Base-by-base conservation (phyloP, 2,329 filamentous ascomycete genomes). In the Arthroderma uncinatum region DNA sequence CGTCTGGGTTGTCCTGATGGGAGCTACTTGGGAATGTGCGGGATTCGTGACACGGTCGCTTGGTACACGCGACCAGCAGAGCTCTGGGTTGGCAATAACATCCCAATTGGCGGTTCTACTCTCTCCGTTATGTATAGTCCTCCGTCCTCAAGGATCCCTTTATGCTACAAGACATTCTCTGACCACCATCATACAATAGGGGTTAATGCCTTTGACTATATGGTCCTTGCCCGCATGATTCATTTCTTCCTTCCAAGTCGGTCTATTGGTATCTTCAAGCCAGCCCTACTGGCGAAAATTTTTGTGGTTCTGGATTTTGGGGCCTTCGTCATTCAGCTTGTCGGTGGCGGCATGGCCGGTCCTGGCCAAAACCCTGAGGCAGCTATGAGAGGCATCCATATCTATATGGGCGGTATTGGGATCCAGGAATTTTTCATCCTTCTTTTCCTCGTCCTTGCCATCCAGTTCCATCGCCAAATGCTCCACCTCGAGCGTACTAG, bases 391-490 rank as follows among this genome's bases (percentile, higher is more conserved):
- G 66, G 66, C 1, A 60, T 66, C n/a, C 58, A 68, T 36, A 56
- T 68, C 6, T 68, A 68, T 57, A 70, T 67, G 59, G 68, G 58
- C 2, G 69, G 69, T 6, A 67, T 71, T 25, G 69, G 66, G 16
- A 62, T 84, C n/a, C 82, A 84, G 63, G 66, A 83, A 21, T 70
- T 74, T 10, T 77, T 84, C 34, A 71, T 80, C 12, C 56, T 66
- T 4, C 64, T 75, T 28, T 83, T 84, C 62, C 28, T 79, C 14
- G 37, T 68, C 1, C 69, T 84, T 0, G 73, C 80, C 0, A 68
- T 61, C 23, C 61, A 67, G 5, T 83, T 83, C 64, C 79, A 82
- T 53, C 67, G 62, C 7, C 47, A 64, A 60, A 56, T 71, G 71
- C 47, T 71, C 68, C 16, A 68, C 72, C 59, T 65, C 53, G 54